Conservation (phyloP, 805 yeast genomes). For the Isabelozyma heimii region DNA sequence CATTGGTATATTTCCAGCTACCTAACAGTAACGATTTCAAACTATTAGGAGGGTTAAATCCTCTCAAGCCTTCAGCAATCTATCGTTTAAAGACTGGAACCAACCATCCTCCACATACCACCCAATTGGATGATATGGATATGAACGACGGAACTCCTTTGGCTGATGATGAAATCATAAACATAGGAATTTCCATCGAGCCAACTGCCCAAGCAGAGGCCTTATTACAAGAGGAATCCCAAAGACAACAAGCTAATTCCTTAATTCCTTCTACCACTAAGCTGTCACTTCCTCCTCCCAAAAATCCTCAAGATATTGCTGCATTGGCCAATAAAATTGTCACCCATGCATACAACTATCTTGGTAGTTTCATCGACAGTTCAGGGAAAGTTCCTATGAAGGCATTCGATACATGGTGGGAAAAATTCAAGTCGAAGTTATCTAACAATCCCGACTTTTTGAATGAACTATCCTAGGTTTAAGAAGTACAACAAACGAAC, state of each 20-base stretch:
- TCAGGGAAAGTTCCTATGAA: conserved; percentile 83
- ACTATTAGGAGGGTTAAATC: conserved; percentile 61
- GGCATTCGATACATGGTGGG: conserved; percentile 95
- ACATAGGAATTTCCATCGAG: conserved; percentile 89
- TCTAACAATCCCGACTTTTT: conserved; percentile 81
- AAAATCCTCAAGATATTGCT: conserved; percentile 36
- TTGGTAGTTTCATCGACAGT: conserved; percentile 81
- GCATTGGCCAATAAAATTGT: conserved; percentile 82
- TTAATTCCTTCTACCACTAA: conserved; percentile 19
- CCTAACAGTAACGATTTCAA: conserved; percentile 61
- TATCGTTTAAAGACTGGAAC: conserved; percentile 63
- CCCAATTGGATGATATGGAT: conserved; percentile 47
- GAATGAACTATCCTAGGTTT: conserved; percentile 34
- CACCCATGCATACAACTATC: conserved; percentile 85
- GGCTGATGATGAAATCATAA: conserved; percentile 29
- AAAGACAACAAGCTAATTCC: conserved; percentile 12
- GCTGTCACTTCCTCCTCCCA: conserved; percentile 14
- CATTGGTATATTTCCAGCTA: conserved; percentile 84
- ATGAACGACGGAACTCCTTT: conserved; percentile 40
- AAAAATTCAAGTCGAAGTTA: conserved; percentile 72
- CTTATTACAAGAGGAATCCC: conserved; percentile 47
- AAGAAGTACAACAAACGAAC: neutral
- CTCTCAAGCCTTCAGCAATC: conserved; percentile 84
- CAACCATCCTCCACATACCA: conserved; percentile 15
- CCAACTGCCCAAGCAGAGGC: conserved; percentile 65